Percentiles rank a stretch among this genome's conserved stretches.
Evolutionary conservation across 352 stramenopile genomes (phyloP).

Genomic region (Phytophthora cryptogea): DNA sequence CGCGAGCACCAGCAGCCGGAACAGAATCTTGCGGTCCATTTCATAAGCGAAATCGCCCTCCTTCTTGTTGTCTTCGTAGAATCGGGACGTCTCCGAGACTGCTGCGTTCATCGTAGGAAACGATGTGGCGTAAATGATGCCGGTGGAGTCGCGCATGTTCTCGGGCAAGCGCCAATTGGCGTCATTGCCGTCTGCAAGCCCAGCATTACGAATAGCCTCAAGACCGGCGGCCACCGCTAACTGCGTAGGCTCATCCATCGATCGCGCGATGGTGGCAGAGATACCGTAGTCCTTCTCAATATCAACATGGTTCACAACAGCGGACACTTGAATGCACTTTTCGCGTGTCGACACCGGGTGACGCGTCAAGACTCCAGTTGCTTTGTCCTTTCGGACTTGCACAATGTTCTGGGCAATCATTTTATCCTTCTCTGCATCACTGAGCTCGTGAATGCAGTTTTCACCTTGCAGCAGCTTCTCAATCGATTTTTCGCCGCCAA

Average conservation of each 20-base stretch:
- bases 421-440: constrained; percentile 60
- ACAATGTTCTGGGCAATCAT: constrained; percentile 96
- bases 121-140: constrained; percentile 95
- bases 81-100: constrained; percentile 90
- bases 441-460: constrained; percentile 90
- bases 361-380: constrained; percentile 47
- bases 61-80: constrained; percentile 39
- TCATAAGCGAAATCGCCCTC: constrained; percentile 61
- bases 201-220: constrained; percentile 92
- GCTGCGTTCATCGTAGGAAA: constrained; percentile 96
- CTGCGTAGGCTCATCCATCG: constrained; percentile 95
- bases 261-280: constrained; percentile 84
- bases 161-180: constrained; percentile 90
- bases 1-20: constrained; percentile 94
- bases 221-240: constrained; percentile 94
- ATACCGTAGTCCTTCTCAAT: constrained; percentile 85
- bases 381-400: constrained; percentile 63
- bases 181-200: constrained; percentile 62
- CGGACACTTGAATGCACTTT: constrained; percentile 91
- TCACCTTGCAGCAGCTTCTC: constrained; percentile 89
- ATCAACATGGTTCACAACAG: constrained; percentile 80
- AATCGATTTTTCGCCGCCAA: constrained; percentile 85
- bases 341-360: constrained; percentile 44
- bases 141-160: constrained; percentile 84
- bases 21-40: constrained; percentile 97